Evolutionary conservation across 2,329 filamentous ascomycete species (phyloP).

Genomic region (Aspergillus sp.): DNA sequence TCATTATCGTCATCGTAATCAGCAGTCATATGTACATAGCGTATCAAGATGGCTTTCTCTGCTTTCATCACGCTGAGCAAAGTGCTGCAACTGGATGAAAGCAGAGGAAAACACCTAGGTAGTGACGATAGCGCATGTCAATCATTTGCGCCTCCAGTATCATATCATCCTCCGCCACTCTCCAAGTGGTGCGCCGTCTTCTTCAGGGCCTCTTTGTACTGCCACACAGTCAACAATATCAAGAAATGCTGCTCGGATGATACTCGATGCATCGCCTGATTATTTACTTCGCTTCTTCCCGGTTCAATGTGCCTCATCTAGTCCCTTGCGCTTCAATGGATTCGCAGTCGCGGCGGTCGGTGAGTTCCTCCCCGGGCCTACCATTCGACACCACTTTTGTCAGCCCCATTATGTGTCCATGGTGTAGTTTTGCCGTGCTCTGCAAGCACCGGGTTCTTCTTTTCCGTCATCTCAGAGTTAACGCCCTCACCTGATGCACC

Average conservation of each 20-base stretch:
- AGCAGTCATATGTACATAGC: conserved; percentile 14
- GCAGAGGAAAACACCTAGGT: not conserved
- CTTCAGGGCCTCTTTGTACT: not conserved
- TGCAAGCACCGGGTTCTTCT: conserved; percentile 6
- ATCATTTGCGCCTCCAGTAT: not conserved
- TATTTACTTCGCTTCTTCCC: not conserved
- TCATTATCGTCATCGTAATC: conserved; percentile 8
- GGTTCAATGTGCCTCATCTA: conserved; percentile 14
- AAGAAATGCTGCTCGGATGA: not conserved
- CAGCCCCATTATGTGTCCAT: conserved; percentile 23
- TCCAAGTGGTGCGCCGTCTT: not conserved
- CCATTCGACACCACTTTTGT: conserved; percentile 27
- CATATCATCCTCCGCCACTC: not conserved
- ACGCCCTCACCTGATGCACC: conserved; percentile 30
- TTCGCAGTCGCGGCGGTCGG: conserved; percentile 20
- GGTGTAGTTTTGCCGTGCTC: conserved; percentile 9
- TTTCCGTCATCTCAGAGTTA: conserved; percentile 13
- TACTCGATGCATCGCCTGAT: not conserved
- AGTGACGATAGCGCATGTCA: not conserved
- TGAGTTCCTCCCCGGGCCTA: conserved; percentile 23
- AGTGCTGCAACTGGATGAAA: not conserved
- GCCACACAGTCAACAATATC: not conserved
- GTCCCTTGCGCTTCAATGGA: conserved; percentile 36
- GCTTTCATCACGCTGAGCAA: not conserved
- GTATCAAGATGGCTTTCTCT: not conserved